Evolutionary conservation across 495 filamentous ascomycete species (phyloP), one percentile per base, ranked within the genome.

Genomic region (Articulospora tetracladia): DNA sequence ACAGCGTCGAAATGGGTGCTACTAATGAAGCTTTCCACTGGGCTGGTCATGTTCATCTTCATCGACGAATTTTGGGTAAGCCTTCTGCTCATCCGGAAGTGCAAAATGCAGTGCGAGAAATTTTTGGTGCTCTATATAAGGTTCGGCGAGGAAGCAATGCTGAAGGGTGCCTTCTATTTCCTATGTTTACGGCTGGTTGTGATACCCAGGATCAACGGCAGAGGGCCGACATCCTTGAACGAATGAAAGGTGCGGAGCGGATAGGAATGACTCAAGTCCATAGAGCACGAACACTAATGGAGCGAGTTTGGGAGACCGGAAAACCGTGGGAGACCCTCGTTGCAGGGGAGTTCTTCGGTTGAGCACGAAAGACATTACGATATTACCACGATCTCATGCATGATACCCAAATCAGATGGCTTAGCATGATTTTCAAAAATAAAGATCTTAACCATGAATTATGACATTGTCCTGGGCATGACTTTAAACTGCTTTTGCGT

Each of bases 101-200:
- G 3, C 86, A 86, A 56, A 74, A 77, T 15, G 84, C 84, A 0
- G 83, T 91, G n/a, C 71, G 74, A 15, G 77, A 82, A 59, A 89
- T 93, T 34, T 75, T 89, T 17, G 69, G 73, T 17, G 79, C 83
- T 3, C 72, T 93, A 60, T 73, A 70, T n/a, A 81, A 82, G 27
- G 85, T 95, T 51, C 74, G 83, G 24, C 73, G 76, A 15, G 86
- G 87, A 19, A 85, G 85, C 17, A 86, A 86, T 23, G 88, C 87
- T 0, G 91, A 93, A 71, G 84, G 84, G 3, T 91, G 88, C 67
- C 76, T 91, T 6, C 68, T 96, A 49, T 93, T 95, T 55, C 91
- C 91, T 0, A 81, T 95, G 71, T 94, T 95, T 71, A 89, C 88
- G 10, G 91, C 90, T 4, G 91, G 91, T 1, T 93, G 89, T 66